Conservation (phyloP, 306 rosid species). For the Vigna reflexopilosa region DNA sequence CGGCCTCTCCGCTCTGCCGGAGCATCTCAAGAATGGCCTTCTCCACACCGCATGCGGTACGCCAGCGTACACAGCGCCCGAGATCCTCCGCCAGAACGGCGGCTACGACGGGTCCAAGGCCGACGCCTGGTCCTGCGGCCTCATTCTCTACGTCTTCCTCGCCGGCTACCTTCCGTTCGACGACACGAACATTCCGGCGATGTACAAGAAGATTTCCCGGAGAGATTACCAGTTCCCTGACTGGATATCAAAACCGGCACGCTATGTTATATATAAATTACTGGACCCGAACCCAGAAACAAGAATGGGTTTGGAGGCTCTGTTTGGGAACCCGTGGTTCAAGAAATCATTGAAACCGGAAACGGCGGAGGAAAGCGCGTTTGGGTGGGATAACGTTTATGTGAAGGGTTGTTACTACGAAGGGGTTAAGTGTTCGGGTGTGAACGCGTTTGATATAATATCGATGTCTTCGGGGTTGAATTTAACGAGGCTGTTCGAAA, state of each 20-base stretch:
- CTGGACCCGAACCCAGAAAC: conserved; percentile 78
- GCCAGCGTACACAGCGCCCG: conserved; percentile 89
- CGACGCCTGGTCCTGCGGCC: conserved; percentile 92
- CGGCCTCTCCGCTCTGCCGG: conserved; percentile 88
- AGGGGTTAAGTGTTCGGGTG: conserved; percentile 6
- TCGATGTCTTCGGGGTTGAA: conserved; percentile 81
- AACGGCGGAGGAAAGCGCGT: conserved; percentile 38
- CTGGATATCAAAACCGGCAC: conserved; percentile 58
- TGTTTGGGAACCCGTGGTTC: conserved; percentile 64
- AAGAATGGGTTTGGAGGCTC: conserved; percentile 58
- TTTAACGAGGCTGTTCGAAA: conserved; percentile 72
- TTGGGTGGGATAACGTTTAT: conserved; percentile 17
- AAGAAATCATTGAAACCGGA: conserved; percentile 49
- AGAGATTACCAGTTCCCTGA: conserved; percentile 65
- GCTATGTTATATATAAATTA: conserved; percentile 55
- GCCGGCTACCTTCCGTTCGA: conserved; percentile 72
- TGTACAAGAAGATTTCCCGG: conserved; percentile 61
- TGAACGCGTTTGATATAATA: conserved; percentile 84
- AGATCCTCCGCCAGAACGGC: conserved; percentile 59
- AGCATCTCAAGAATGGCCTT: conserved; percentile 67
- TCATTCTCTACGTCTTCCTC: conserved; percentile 69
- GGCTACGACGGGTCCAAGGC: conserved; percentile 84
- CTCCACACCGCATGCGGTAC: conserved; percentile 91
- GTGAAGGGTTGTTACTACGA: not conserved
- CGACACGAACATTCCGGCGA: conserved; percentile 63